These are phyloP conservation scores for Lactarius quietus DNA, from an alignment of 768 basidiomycete species.

Conservation along the genomic window DNA sequence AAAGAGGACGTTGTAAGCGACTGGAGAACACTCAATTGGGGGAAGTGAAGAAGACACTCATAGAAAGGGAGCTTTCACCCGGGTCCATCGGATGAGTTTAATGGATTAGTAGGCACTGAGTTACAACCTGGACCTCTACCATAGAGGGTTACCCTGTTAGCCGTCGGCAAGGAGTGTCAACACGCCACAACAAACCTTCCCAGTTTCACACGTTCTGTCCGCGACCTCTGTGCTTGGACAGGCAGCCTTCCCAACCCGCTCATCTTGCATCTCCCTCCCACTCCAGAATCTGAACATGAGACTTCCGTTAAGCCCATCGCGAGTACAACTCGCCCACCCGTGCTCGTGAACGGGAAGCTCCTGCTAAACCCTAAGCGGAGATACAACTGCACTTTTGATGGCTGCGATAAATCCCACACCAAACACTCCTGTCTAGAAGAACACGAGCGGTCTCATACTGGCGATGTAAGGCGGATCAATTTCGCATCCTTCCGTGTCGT, in stretches of 20 bases:
- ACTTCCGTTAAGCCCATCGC: conserved; percentile 2
- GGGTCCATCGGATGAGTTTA: too few species aligned
- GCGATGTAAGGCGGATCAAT: conserved; percentile 65
- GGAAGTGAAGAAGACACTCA: too few species aligned
- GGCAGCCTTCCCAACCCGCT: conserved; percentile 10
- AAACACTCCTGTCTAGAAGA: conserved; percentile 85
- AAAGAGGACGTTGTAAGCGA: too few species aligned
- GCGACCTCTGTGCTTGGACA: conserved; percentile 17
- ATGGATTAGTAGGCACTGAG: too few species aligned
- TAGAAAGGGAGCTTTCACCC: too few species aligned
- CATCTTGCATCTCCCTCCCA: conserved; percentile 21
- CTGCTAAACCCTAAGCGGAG: conserved; percentile 42
- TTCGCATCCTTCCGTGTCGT: conserved; percentile 3
- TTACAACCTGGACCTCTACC: too few species aligned
- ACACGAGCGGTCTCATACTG: conserved; percentile 86
- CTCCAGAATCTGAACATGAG: conserved; percentile 26
- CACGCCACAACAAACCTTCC: too few species aligned
- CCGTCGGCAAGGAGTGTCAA: too few species aligned
- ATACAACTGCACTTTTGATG: conserved; percentile 61
- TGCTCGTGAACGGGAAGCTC: conserved; percentile 22
- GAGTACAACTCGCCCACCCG: conserved; percentile 7
- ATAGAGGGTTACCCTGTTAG: too few species aligned
- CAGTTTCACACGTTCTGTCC: conserved; percentile 16
- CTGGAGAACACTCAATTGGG: too few species aligned
- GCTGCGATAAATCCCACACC: conserved; percentile 78